Evolutionary conservation across 1,284 basidiomycete species (phyloP).

Genomic region (Peniophora sp.): DNA sequence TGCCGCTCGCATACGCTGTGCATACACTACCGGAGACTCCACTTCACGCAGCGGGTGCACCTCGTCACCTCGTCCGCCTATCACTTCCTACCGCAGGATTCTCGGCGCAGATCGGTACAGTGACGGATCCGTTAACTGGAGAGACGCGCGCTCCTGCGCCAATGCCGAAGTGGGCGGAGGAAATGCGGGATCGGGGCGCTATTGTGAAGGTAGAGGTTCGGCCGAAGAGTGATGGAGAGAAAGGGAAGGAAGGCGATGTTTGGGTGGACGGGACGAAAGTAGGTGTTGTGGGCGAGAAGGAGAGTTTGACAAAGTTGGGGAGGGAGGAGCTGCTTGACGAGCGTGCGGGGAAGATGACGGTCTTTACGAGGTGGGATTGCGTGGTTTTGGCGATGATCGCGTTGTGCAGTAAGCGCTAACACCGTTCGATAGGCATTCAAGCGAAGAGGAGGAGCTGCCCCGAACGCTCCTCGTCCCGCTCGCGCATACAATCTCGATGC

Average conservation of each 20-base stretch:
- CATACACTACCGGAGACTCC: conserved; percentile 74
- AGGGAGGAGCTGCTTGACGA: conserved; percentile 69
- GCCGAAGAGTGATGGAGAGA: conserved; percentile 23
- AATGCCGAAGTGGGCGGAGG: conserved; percentile 69
- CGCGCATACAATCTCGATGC: conserved; percentile 51
- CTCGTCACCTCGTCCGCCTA: conserved; percentile 69
- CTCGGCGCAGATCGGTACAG: conserved; percentile 64
- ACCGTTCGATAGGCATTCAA: conserved; percentile 22
- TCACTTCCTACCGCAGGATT: conserved; percentile 63
- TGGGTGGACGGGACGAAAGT: conserved; percentile 49
- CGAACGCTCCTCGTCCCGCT: conserved; percentile 54
- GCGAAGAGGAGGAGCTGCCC: conserved; percentile 48
- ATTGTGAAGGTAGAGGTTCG: conserved; percentile 54
- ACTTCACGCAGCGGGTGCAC: conserved; percentile 65
- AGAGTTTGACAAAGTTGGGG: conserved; percentile 57
- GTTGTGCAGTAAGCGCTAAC: neutral
- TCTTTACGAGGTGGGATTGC: conserved; percentile 57
- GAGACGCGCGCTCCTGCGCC: conserved; percentile 55
- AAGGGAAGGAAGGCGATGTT: conserved; percentile 24
- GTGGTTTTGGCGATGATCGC: conserved; percentile 1
- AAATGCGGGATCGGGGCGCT: conserved; percentile 62
- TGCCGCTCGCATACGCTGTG: conserved; percentile 49
- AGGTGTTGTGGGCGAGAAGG: conserved; percentile 65
- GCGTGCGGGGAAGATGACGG: conserved; percentile 49
- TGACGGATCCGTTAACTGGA: conserved; percentile 76